A percentile compares a stretch with the other conserved stretches of the same genome.
Evolutionary conservation across 2,329 filamentous ascomycete genomes (phyloP).

Genomic region (Canariomyces notabilis): DNA sequence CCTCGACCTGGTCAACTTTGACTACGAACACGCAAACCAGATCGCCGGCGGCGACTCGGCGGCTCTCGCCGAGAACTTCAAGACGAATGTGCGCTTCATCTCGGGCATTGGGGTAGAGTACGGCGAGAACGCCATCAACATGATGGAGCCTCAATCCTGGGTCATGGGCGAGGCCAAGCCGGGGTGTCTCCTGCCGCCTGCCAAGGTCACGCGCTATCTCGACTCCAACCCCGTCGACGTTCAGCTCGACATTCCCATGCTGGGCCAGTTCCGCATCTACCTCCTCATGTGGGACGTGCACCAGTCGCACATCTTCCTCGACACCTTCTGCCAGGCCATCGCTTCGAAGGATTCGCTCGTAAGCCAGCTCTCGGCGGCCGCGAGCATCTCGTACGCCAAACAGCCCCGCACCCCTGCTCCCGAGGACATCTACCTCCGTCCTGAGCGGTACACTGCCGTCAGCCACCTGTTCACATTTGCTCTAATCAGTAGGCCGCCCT

Average conservation of each 20-base stretch:
- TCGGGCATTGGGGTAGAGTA: slow-evolving; percentile 61
- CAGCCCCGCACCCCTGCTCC: slow-evolving; percentile 53
- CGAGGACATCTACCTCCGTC: slow-evolving; percentile 61
- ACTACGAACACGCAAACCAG: slow-evolving; percentile 45
- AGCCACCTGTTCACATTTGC: slow-evolving; percentile 66
- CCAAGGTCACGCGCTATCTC: slow-evolving; percentile 67
- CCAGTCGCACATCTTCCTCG: slow-evolving; percentile 52
- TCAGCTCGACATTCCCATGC: slow-evolving; percentile 71
- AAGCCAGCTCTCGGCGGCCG: slow-evolving; percentile 53
- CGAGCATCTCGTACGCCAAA: slow-evolving; percentile 56
- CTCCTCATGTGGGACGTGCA: slow-evolving; percentile 62
- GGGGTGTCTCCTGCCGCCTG: slow-evolving; percentile 57
- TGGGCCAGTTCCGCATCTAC: slow-evolving; percentile 73
- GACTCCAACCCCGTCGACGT: slow-evolving; percentile 75
- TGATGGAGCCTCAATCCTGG: slow-evolving; percentile 35
- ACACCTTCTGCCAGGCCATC: slow-evolving; percentile 52
- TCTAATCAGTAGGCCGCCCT: slow-evolving; percentile 53
- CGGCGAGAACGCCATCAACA: slow-evolving; percentile 47
- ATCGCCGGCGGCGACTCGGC: slow-evolving; percentile 53
- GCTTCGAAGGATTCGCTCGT: slow-evolving; percentile 50
- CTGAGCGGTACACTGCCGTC: slow-evolving; percentile 62
- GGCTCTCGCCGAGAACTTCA: slow-evolving; percentile 59
- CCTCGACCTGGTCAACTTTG: slow-evolving; percentile 54
- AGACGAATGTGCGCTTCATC: slow-evolving; percentile 62
- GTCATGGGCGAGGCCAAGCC: slow-evolving; percentile 47